Conservation (phyloP, 2,329 filamentous ascomycete species). For the Trichocomaceae sp. region DNA sequence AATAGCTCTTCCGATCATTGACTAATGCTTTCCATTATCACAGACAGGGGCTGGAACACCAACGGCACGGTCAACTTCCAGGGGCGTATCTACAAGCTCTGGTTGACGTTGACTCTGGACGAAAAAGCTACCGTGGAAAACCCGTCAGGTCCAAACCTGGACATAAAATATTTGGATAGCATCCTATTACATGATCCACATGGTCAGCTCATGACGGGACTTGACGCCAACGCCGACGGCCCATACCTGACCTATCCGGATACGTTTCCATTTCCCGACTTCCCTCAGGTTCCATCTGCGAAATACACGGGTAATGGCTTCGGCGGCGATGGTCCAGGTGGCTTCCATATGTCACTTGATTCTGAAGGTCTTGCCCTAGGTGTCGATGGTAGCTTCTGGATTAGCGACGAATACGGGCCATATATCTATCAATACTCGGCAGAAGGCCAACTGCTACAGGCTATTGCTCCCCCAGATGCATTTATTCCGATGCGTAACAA, state of each 20-base stretch:
- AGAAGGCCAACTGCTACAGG: conserved; percentile 53
- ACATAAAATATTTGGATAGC: conserved; percentile 58
- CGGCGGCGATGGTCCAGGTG: conserved; percentile 54
- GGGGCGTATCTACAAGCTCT: conserved; percentile 61
- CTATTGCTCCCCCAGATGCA: conserved; percentile 60
- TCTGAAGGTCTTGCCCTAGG: conserved; percentile 60
- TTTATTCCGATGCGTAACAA: conserved; percentile 59
- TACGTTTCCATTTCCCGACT: conserved; percentile 40
- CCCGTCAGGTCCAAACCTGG: conserved; percentile 55
- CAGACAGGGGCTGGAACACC: conserved; percentile 49
- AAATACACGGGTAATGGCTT: conserved; percentile 63
- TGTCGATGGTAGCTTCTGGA: conserved; percentile 58
- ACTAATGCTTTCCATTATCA: conserved; percentile 15
- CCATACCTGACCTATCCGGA: conserved; percentile 41
- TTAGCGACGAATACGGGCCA: conserved; percentile 64
- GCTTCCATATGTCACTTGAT: conserved; percentile 56
- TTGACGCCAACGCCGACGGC: conserved; percentile 54
- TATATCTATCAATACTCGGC: conserved; percentile 61
- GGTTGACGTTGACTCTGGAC: conserved; percentile 52
- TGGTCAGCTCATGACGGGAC: conserved; percentile 56
- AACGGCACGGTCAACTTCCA: conserved; percentile 64
- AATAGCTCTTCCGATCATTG: neutral
- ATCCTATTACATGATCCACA: conserved; percentile 59
- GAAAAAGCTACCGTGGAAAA: conserved; percentile 45
- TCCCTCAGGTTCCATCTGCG: conserved; percentile 55